Base-by-base conservation (phyloP, 805 yeast genomes). In the Candida arabinofermentans region DNA sequence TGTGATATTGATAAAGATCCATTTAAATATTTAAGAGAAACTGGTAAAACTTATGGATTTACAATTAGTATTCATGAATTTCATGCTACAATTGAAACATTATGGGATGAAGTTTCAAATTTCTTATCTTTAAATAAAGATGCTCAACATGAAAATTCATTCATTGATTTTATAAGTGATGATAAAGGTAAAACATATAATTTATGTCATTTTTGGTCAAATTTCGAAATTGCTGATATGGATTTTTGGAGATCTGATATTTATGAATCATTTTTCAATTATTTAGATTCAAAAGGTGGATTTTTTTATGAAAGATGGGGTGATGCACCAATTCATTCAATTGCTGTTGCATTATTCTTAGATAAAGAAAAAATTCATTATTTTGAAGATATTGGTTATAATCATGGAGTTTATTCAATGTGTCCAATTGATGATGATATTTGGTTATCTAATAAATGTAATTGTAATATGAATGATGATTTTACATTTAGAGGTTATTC, bases 231-330 rank as follows among this genome's bases (percentile, higher is more conserved):
- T 41, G 93, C 85, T 2, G 83, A 82, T 44, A 68, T 85, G 56
- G 82, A 80, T 39, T 76, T 85, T 47, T 81, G 81, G 75, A 68
- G 88, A 49, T 67, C 77, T 0, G 61, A 70, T 27, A 69, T 72
- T 17, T 85, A 83, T 62, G 67, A 70, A 34, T 67, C 72, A 8
- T 83, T 74, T 62, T 85, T 85, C 58, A 68, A 83, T 18, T 66
- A 66, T 57, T 66, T 86, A 34, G 95, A 86, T 57, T 45, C 61
- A 36, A 59, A 75, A 3, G 95, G 95, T 43, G 95, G 95, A 1
- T 86, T 86, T 59, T 86, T 77, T 60, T 84, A 85, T 57, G 93
- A 87, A 65, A 72, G 96, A 50, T 87, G 96, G 95, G 96, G 96
- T 17, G 96, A 87, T 64, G 96, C 95, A 0, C 95, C 95, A 3